Conservation (phyloP, 805 yeast genomes). For the Yarrowia bubula region DNA sequence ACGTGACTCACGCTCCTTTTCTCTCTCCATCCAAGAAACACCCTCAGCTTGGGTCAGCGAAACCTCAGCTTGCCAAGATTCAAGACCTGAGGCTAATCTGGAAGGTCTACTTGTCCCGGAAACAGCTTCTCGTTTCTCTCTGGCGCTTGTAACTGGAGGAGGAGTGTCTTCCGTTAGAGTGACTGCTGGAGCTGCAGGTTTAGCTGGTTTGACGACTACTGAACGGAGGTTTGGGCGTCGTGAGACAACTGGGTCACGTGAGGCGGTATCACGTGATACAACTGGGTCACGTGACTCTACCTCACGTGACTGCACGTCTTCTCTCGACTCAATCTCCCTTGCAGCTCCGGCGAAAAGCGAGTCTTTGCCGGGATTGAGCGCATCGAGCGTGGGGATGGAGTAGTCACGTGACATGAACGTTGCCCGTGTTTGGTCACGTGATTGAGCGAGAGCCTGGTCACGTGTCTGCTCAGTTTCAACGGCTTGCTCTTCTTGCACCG, state of each 20-base stretch:
- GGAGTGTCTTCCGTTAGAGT: neutral
- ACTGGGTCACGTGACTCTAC: neutral
- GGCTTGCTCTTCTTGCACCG: neutral
- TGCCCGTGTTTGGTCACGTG: neutral
- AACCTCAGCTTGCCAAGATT: conserved; percentile 9
- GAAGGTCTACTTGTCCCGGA: neutral
- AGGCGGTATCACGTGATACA: neutral
- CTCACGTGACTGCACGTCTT: no score
- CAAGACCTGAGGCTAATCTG: neutral
- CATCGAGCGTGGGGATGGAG: neutral
- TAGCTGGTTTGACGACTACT: neutral
- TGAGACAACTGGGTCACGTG: neutral
- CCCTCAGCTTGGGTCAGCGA: conserved; percentile 16
- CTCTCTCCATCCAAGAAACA: neutral
- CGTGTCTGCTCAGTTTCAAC: neutral
- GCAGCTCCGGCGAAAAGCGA: conserved; percentile 6
- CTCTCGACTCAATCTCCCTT: neutral
- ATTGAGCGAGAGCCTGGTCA: neutral
- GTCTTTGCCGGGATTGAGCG: neutral
- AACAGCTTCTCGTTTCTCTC: neutral
- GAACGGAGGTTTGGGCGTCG: neutral
- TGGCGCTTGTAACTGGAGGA: neutral
- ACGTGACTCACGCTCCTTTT: neutral
- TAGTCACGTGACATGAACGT: conserved; percentile 1
- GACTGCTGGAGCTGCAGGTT: neutral